phyloP scores from a whole-genome alignment of 1,284 basidiomycete species.

The Ustilago xerochloae region DNA sequence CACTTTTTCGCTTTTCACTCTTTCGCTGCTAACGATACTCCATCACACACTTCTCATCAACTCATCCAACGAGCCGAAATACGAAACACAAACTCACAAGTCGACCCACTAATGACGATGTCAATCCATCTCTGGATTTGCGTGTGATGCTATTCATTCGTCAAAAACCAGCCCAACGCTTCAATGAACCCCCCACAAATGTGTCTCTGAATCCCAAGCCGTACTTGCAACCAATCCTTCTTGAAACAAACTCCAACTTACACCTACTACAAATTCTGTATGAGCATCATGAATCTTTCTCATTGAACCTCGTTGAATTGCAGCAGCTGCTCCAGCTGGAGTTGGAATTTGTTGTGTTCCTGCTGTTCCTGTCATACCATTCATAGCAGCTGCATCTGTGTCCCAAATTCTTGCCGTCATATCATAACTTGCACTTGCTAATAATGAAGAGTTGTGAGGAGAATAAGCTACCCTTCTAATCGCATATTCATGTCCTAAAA shows the following conservation, averaged over 20 bases:
- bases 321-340: background rate
- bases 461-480: conserved; percentile 70
- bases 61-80: too few species aligned
- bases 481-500: conserved; percentile 71
- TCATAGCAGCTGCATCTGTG: conserved; percentile 43
- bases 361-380: conserved; percentile 11
- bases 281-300: conserved; percentile 82
- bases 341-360: conserved; percentile 70
- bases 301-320: too few species aligned
- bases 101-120: too few species aligned
- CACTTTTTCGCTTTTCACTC: too few species aligned
- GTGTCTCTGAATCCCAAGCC: conserved; percentile 87
- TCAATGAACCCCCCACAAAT: conserved; percentile 72
- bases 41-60: background rate
- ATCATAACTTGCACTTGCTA: conserved; percentile 90
- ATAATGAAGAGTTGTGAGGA: conserved; percentile 77
- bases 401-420: conserved; percentile 90
- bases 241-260: conserved; percentile 84
- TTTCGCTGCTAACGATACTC: too few species aligned
- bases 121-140: too few species aligned
- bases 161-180: too few species aligned
- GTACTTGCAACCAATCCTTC: conserved; percentile 85
- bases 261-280: conserved; percentile 93
- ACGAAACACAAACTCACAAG: too few species aligned
- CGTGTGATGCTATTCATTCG: background rate